Conservation (phyloP, 148 eudicot species). For the Rheum nobile region DNA sequence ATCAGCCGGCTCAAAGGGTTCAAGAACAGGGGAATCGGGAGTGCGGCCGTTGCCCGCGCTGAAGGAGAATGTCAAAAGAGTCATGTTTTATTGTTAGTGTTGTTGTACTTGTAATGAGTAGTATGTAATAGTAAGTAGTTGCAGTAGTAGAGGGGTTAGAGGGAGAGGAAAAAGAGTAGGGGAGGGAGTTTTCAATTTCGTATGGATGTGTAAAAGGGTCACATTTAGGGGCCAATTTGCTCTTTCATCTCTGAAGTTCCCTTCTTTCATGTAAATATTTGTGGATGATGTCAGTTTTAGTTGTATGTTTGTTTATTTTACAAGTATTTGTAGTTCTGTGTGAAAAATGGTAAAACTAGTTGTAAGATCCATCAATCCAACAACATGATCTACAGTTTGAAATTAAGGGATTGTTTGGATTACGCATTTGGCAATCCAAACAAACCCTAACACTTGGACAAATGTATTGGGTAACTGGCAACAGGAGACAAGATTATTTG, state of each 20-base stretch:
- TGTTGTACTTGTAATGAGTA: neutral
- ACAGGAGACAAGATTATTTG: too few relatives aligned
- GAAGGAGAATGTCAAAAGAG: slow-evolving; percentile 61
- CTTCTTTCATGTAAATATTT: neutral
- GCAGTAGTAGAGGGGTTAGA: neutral
- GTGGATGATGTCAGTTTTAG: neutral
- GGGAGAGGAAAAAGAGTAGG: neutral
- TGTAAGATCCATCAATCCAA: too few relatives aligned
- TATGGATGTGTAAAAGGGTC: neutral
- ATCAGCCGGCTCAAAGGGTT: slow-evolving; percentile 21
- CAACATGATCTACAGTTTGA: too few relatives aligned
- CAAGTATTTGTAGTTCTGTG: neutral
- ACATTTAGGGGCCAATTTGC: neutral
- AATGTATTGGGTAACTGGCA: too few relatives aligned
- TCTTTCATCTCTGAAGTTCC: slow-evolving; percentile 9
- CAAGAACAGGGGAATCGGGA: slow-evolving; percentile 23
- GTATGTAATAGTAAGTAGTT: neutral
- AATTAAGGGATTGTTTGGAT: too few relatives aligned
- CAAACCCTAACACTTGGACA: too few relatives aligned
- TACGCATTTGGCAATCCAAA: too few relatives aligned
- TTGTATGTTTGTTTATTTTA: slow-evolving; percentile 1
- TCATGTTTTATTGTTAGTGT: slow-evolving; percentile 55
- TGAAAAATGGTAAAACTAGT: too few relatives aligned
- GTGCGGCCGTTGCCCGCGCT: slow-evolving; percentile 56
- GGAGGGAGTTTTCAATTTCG: slow-evolving; percentile 1